phyloP scores from a whole-genome alignment of 2,329 filamentous ascomycete species.

The Bipolaris bicolor region DNA sequence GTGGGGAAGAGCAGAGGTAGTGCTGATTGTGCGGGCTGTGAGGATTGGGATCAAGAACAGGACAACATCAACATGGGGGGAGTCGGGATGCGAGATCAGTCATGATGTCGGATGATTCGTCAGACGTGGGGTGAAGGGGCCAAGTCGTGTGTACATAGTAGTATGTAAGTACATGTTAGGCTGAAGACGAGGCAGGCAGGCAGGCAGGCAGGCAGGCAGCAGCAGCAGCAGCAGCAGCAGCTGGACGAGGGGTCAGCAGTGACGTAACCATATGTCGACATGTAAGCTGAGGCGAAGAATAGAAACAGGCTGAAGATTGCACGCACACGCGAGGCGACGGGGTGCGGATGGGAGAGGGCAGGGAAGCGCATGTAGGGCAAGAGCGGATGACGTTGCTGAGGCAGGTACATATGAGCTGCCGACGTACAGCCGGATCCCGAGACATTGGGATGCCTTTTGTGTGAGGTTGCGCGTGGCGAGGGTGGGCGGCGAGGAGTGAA shows the following conservation, averaged over 20 bases:
- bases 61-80: no score
- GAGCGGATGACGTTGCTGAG: background rate
- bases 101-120: background rate
- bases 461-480: background rate
- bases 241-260: constrained; percentile 5
- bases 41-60: no score
- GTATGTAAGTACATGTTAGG: background rate
- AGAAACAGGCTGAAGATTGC: background rate
- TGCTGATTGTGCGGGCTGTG: no score
- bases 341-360: background rate
- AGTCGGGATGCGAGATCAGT: no score
- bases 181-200: background rate
- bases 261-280: constrained; percentile 1
- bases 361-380: background rate
- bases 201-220: no score
- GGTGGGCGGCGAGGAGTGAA: background rate
- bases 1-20: no score
- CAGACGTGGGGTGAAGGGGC: background rate
- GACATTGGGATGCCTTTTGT: constrained; percentile 1
- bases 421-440: constrained; percentile 6
- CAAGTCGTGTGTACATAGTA: background rate
- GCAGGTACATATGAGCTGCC: constrained; percentile 11
- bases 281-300: background rate
- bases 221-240: no score
- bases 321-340: background rate